Base-by-base conservation (phyloP, 768 basidiomycete species). In the Boletus insuetus region DNA sequence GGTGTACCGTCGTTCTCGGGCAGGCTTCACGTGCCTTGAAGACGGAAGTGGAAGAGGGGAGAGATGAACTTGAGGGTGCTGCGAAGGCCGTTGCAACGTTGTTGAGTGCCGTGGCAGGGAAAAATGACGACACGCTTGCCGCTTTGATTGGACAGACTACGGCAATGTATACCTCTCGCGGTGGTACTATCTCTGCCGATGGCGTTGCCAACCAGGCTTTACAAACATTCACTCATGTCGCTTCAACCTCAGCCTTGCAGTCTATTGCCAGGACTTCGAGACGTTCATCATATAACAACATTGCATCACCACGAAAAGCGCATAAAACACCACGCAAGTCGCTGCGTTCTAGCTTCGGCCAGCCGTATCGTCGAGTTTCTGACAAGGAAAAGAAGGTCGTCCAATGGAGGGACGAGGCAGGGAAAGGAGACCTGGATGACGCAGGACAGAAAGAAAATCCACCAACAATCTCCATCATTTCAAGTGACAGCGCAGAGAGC, bases 361-460 rank as follows among this genome's bases (percentile, higher is more conserved):
- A 81, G 43, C 81, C 87, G 3, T 86, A 87, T 64, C 77, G 85
- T 39, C 79, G 83, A 49, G 76, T 79, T 17, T 83, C 86, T 1
- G 85, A 87, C 56, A 85, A 83, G 66, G 82, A 84, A 65, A 80
- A 79, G 61, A 92, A 93, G 68, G 86, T 82, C 50, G 89, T 94
- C 4, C 89, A 94, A 66, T 94, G 92, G 92, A 82, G 79, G 53
- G 91, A 94, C 61, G 87, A 94, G 69, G 90, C 79, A 7, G 91
- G 91, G n/a, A 85, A 86, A 65, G 91, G 91, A 26, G 79, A 84
- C 48, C 73, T 93, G 44, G 87, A 90, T 59, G 90, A 92, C 62
- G 79, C 49, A 73, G 82, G 56, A 59, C 69, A 54, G 72, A 74
- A 52, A 50, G 61, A 59, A 46, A 39, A 54, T 32, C 48, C 56